Evolutionary conservation across 176 grass and related monocot genomes (phyloP).

Genomic region (Phragmites australis): DNA sequence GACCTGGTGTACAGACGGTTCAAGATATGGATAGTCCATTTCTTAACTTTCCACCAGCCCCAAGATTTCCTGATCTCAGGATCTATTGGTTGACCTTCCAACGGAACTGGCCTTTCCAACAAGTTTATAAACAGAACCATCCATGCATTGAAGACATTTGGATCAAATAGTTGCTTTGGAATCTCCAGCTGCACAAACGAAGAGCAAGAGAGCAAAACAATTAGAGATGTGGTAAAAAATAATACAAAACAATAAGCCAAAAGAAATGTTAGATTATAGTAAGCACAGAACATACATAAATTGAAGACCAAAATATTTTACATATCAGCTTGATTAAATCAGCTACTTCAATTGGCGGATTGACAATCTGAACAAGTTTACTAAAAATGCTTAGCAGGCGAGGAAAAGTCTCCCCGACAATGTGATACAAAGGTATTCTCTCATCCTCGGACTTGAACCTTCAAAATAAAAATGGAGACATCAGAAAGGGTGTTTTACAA

Average conservation of each 20-base stretch:
- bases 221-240: background rate
- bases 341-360: slow-evolving; percentile 82
- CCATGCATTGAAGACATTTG: slow-evolving; percentile 81
- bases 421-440: slow-evolving; percentile 75
- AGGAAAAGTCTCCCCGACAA: slow-evolving; percentile 85
- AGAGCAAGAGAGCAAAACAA: slow-evolving; percentile 29
- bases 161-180: slow-evolving; percentile 76
- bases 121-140: slow-evolving; percentile 83
- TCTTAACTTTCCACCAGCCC: slow-evolving; percentile 97
- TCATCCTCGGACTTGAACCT: slow-evolving; percentile 99
- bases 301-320: slow-evolving; percentile 99
- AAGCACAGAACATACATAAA: slow-evolving; percentile 70
- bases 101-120: slow-evolving; percentile 73
- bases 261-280: slow-evolving; percentile 28
- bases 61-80: slow-evolving; percentile 79
- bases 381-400: slow-evolving; percentile 73
- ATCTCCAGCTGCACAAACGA: slow-evolving; percentile 74
- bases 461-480: slow-evolving; percentile 38
- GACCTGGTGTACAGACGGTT: slow-evolving; percentile 86
- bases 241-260: background rate
- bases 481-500: background rate
- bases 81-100: slow-evolving; percentile 73
- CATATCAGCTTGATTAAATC: slow-evolving; percentile 92
- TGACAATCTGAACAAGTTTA: slow-evolving; percentile 80
- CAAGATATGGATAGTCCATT: slow-evolving; percentile 89